Evolutionary conservation across 371 early-diverging fungal species (phyloP), one percentile per base, ranked within the genome.

Genomic region (Batrachochytrium dendrobatidis): DNA sequence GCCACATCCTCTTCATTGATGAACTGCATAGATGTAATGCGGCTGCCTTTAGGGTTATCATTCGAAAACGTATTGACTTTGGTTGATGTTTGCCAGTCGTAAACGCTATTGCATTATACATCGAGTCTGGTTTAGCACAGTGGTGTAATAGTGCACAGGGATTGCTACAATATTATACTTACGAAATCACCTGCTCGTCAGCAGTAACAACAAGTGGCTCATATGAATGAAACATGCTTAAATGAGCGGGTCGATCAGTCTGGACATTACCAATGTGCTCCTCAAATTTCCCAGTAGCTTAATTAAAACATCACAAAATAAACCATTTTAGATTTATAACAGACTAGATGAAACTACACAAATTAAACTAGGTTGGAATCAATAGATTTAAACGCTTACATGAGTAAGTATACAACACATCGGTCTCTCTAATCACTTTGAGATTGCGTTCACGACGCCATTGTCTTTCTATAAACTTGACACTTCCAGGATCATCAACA

Each of bases 1-100:
- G 89, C 84, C 29, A 83, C 76, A 61, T 92, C 92, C 44, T 91
- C 87, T 67, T 95, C 94, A 67, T 97, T 95, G 24, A 95, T 82
- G 58, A 93, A 84, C 49, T 87, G 84, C 66, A 95, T 59, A 53
- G 83, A 83, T 0, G 90, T 83, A 44, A 93, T 84, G 3, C 77
- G 71, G 63, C 84, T 86, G 25, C 83, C 78, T 20, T 67, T 32
- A 32, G 87, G 86, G 56, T 88, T 86, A 25, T 75, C 70, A 60
- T 87, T 86, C 48, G 80, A 71, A 69, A 90, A 82, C 5, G 81
- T 73, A 67, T 85, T 86, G 12, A 87, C 66, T 28, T 79, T 66
- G 10, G 74, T 75, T 12, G 76, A 73, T 7, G 82, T 79, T 43
- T 85, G 81, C 87, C 86, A 89, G 65, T 89, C 81, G 83, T 86